phyloP scores from a whole-genome alignment of 129 eudicot species.

The Saussurea involucrata region DNA sequence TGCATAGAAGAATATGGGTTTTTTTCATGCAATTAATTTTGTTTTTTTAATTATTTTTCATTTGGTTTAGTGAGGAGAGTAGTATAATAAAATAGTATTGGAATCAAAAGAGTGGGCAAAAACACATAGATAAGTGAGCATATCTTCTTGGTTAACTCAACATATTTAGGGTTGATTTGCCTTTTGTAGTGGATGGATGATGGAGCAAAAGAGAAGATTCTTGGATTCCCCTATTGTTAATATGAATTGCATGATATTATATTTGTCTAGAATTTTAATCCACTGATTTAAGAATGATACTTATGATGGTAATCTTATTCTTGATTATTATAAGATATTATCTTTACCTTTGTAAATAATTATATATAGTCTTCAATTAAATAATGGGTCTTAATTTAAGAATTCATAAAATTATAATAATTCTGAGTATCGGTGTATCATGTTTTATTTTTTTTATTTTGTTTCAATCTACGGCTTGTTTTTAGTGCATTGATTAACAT shows the following conservation, averaged over 20 bases:
- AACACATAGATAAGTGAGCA: slow-evolving; percentile 42
- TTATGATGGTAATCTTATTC: neutral
- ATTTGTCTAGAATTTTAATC: slow-evolving; percentile 4
- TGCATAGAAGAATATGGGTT: slow-evolving; percentile 30
- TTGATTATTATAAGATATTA: neutral
- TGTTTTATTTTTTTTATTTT: too few relatives aligned
- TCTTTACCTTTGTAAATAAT: neutral
- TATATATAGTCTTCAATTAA: neutral
- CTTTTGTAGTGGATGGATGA: slow-evolving; percentile 47
- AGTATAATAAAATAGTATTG: slow-evolving; percentile 21
- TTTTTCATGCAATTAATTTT: slow-evolving; percentile 15
- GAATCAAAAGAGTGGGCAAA: slow-evolving; percentile 36
- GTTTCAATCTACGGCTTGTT: too few relatives aligned
- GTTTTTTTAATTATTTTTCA: neutral
- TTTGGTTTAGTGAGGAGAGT: slow-evolving; percentile 1
- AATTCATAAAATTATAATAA: too few relatives aligned
- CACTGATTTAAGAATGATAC: neutral
- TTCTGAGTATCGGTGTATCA: too few relatives aligned
- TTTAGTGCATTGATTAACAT: too few relatives aligned
- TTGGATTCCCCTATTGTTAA: slow-evolving; percentile 22
- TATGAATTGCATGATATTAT: neutral
- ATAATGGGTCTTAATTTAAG: too few relatives aligned
- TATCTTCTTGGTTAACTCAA: slow-evolving; percentile 52
- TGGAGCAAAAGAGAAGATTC: slow-evolving; percentile 51
- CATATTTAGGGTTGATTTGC: slow-evolving; percentile 35